Base-by-base conservation (phyloP, 129 eudicot species). In the Silybum marianum region DNA sequence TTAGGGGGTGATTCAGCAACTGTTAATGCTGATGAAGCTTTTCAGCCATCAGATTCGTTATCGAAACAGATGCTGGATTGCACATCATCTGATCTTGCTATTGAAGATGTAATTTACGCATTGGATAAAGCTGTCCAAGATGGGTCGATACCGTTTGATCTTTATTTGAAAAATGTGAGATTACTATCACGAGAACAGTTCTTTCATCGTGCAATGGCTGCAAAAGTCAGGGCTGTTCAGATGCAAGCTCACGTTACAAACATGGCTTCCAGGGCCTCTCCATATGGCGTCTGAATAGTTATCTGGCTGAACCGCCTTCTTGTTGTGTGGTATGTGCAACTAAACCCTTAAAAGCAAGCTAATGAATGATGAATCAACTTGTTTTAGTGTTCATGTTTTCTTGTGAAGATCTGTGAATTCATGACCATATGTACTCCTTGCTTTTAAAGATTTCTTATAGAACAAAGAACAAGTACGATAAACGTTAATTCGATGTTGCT, bases 51-150 rank as follows among this genome's bases (percentile, higher is more conserved):
- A 6, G 98, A 93, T 88, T 73, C 77, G 6, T 71, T 91, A 23
- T 90, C 98, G 1, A 93, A 91, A 76, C 98, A 90, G 93, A 88
- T 89, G 93, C 63, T 91, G 73, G 98, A 93, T 9, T 85, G 87
- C 67, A 91, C 90, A 0, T 82, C 97, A 0, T 68, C 87, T 6
- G 99, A 95, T 92, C 84, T 95, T 86, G 97, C 97, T 6, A 88
- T 92, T 2, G 99, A 95, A 73, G 99, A 95, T 77, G 85, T 81
- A 1, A 69, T 90, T 36, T 88, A 92, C 69, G 87, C 97, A 0
- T 67, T 92, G 88, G 97, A 95, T 84, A 89, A 88, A 83, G 97
- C 95, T 0, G 87, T 84, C 7, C 95, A 95, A 62, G 89, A 95
- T 3, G 97, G 91, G 74, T 87, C 85, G 0, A 71, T 95, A 4